These are phyloP conservation scores for Fusarium penzigii DNA, from an alignment of 2,329 filamentous ascomycete species.

Conservation along the genomic window DNA sequence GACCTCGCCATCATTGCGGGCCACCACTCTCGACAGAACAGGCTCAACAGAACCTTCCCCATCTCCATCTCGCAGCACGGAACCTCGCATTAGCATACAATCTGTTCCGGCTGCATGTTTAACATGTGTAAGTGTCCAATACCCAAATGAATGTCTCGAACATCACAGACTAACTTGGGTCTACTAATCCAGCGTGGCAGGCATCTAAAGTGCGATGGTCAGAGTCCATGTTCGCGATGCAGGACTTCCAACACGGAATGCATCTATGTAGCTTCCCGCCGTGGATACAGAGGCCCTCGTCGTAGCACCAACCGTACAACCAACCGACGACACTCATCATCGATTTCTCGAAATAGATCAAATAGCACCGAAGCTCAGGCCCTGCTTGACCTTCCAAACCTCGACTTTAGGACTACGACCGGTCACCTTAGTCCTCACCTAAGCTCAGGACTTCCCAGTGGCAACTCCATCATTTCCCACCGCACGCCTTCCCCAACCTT, in stretches of 20 bases:
- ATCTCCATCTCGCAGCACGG: conserved; percentile 20
- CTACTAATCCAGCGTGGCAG: conserved; percentile 50
- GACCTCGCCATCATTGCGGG: conserved; percentile 26
- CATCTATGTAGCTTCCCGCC: conserved; percentile 71
- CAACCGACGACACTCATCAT: conserved; percentile 53
- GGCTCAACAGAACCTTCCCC: conserved; percentile 19
- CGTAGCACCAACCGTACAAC: conserved; percentile 43
- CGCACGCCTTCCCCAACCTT: conserved; percentile 11
- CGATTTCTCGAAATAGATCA: conserved; percentile 28
- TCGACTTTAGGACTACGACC: conserved; percentile 12
- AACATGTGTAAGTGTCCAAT: conserved; percentile 49
- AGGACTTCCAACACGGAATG: conserved; percentile 59
- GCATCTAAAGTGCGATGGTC: conserved; percentile 77
- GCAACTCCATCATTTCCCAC: conserved; percentile 21
- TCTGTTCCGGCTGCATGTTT: conserved; percentile 53
- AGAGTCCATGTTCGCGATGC: conserved; percentile 70
- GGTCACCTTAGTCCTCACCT: conserved; percentile 13
- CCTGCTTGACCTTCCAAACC: conserved; percentile 41
- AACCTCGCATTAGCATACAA: conserved; percentile 34
- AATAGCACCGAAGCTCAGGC: conserved; percentile 38
- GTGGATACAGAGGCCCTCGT: conserved; percentile 68
- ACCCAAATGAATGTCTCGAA: neutral
- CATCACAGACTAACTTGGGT: conserved; percentile 7
- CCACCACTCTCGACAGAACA: conserved; percentile 12
- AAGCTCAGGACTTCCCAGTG: conserved; percentile 14